Evolutionary conservation across 2,329 filamentous ascomycete species (phyloP).

Genomic region (Neofusicoccum ribis): DNA sequence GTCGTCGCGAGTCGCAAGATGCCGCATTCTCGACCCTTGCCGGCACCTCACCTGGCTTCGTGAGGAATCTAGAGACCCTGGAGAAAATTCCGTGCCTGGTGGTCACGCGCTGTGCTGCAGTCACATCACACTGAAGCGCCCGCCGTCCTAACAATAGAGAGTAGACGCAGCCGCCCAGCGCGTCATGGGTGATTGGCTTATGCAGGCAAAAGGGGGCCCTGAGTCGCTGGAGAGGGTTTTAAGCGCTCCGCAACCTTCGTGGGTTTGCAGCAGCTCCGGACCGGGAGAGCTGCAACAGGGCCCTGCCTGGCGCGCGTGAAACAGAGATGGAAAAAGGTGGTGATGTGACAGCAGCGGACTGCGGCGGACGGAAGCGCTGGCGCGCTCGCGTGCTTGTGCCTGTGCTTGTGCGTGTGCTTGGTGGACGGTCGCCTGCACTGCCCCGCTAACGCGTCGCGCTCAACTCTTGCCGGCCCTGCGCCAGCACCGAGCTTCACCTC

Average conservation of each 20-base stretch:
- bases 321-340: neutral
- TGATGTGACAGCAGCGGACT: neutral
- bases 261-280: neutral
- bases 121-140: neutral
- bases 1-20: neutral
- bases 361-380: neutral
- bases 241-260: conserved; percentile 4
- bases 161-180: neutral
- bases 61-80: too few species aligned
- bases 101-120: neutral
- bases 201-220: conserved; percentile 11
- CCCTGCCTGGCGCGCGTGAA: neutral
- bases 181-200: conserved; percentile 4
- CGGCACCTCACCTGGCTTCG: too few species aligned
- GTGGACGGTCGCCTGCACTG: neutral
- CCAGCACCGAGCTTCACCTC: neutral
- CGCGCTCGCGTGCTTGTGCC: neutral
- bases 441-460: conserved; percentile 16
- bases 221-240: neutral
- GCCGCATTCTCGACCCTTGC: neutral
- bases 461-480: neutral
- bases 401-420: too few species aligned
- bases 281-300: conserved; percentile 6
- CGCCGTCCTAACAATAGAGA: neutral
- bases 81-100: neutral